phyloP scores from a whole-genome alignment of 2,329 filamentous ascomycete genomes.

The Penicillium sp. region DNA sequence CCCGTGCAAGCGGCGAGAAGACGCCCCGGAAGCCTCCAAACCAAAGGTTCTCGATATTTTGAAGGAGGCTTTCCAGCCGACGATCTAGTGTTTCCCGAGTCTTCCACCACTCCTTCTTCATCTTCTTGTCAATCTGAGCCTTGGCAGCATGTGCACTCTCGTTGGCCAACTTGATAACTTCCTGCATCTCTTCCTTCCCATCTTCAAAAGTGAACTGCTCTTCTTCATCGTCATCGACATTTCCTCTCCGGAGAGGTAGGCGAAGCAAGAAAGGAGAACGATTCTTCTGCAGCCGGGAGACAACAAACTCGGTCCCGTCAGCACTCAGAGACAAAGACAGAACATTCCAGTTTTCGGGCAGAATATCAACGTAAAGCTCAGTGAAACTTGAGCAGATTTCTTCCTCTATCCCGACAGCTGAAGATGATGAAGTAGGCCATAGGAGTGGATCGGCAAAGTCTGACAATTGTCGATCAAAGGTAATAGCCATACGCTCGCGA shows the following conservation, averaged over 20 bases:
- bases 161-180: conserved; percentile 81
- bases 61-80: conserved; percentile 73
- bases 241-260: conserved; percentile 79
- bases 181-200: conserved; percentile 74
- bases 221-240: conserved; percentile 72
- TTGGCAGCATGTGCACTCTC: conserved; percentile 74
- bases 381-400: conserved; percentile 67
- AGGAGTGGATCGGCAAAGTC: conserved; percentile 47
- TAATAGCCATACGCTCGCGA: conserved; percentile 41
- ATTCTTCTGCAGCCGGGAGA: conserved; percentile 78
- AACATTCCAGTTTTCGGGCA: conserved; percentile 80
- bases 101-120: conserved; percentile 85
- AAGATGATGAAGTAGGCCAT: conserved; percentile 48
- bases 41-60: conserved; percentile 90
- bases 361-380: conserved; percentile 77
- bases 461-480: conserved; percentile 48
- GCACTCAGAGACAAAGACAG: conserved; percentile 84
- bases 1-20: conserved; percentile 72
- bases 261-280: conserved; percentile 82
- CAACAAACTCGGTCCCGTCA: conserved; percentile 77
- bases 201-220: conserved; percentile 82
- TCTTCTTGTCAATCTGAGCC: conserved; percentile 71
- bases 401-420: conserved; percentile 18
- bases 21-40: conserved; percentile 92
- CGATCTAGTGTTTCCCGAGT: conserved; percentile 78